Evolutionary conservation across 768 basidiomycete species (phyloP), one percentile per base, ranked within the genome.

Genomic region (Suillus weaverae): DNA sequence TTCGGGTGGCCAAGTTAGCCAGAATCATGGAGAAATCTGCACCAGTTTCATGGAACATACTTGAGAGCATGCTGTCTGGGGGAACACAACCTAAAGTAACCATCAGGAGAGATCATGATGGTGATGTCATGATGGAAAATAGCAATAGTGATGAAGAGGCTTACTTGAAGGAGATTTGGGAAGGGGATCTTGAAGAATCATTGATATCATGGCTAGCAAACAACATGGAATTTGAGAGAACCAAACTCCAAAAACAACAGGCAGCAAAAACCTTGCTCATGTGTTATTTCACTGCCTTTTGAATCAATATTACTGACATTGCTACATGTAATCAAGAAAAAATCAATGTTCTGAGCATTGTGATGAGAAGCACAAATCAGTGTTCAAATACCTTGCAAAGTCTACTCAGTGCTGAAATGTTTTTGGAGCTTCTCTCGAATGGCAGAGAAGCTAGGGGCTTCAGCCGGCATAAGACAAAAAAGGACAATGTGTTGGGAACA

Each of bases 291-390:
- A n/a, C 59, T 22, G 18, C 33, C 26, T 30, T 22, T 1, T 6
- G 3, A 38, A 41, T 36, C n/a, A 32, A 30, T 41, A 22, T 22
- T 18, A 59, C 56, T 38, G 36, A 38, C 16, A 7, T 38, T 6
- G 7, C 56, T 38, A 59, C 35, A 35, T 36, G 36, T 59, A 30
- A 41, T 22, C 35, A 33, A 71, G 68, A 66, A 62, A 51, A 62
- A 60, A 67, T 60, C 6, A 66, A 68, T 5, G 26, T 68, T 13
- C 51, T 65, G 4, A 66, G 63, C 43, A 65, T 70, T 10, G 33
- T 71, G 57, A 69, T 44, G 78, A 70, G 26, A 63, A 68, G 33
- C 72, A 79, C 79, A 79, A 83, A 26, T 72, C 30, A 62, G 54
- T 62, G 64, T 54, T 66, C 67, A n/a, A 68, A 68, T 57, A 26